Base-by-base conservation (phyloP, 2,329 filamentous ascomycete genomes). In the Neofusicoccum sp. region DNA sequence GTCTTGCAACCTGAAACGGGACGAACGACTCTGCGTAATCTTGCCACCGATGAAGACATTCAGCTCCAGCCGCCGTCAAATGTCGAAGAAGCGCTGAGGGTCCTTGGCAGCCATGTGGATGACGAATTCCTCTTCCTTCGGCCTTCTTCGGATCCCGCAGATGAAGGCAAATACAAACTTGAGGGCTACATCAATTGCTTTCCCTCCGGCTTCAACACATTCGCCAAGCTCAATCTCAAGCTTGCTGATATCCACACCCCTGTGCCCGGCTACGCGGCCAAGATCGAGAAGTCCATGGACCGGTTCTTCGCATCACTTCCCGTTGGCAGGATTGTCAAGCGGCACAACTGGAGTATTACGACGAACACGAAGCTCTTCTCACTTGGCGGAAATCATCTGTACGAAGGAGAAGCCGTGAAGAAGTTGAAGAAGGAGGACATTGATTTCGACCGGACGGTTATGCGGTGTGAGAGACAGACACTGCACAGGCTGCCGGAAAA, bases 391-490 rank as follows among this genome's bases (percentile, higher is more conserved):
- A 81, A 74, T 50, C 82, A 84, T 67, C 65, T 81, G n/a, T 74
- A 75, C 47, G 72, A 71, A n/a, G 73, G 73, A 14, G 71, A 78
- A 31, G 50, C 62, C 28, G 77, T 12, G 66, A 62, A 36, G 64
- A 66, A 44, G 45, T 70, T 5, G 56, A 58, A 36, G 6, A 36
- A 29, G 28, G 61, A 49, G 4, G 52, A 63, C 2, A 12, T 63
- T 29, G 52, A 63, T 28, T 12, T 43, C 11, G 61, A 62, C 8
- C 50, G 36, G 64, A 78, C 75, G 37, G 67, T 76, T 31, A 61
- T 89, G 28, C 77, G 87, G 3, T 84, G 80, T 66, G 87, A 89
- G 72, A 76, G 85, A 36, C 87, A 89, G 76, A 86, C 84, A 0
- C 71, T 89, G 37, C 85, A 88, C 74, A 79, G 87, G 1, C 71